Evolutionary conservation across 371 early-diverging fungal species (phyloP).

Genomic region (Blakeslea trispora): DNA sequence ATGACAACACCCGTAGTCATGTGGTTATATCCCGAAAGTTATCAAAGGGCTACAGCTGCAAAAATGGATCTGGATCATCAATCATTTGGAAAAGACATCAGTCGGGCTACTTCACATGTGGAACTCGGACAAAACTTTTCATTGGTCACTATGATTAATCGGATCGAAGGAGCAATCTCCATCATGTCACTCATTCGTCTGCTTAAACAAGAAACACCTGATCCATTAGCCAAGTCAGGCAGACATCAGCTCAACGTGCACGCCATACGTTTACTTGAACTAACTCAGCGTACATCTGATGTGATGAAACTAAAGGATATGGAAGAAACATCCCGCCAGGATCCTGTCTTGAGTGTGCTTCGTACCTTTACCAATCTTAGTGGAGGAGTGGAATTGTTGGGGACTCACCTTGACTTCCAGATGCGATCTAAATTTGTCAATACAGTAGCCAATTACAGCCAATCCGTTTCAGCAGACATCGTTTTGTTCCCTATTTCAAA

Average conservation of each 20-base stretch:
- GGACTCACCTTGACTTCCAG: conserved; percentile 32
- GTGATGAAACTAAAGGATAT: conserved; percentile 72
- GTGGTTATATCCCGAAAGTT: conserved; percentile 60
- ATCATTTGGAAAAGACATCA: background rate
- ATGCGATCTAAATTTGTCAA: conserved; percentile 25
- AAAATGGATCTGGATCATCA: conserved; percentile 14
- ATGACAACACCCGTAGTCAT: conserved; percentile 70
- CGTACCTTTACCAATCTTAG: conserved; percentile 71
- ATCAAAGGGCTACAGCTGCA: conserved; percentile 43
- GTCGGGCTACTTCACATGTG: background rate
- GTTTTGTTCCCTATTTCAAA: conserved; percentile 29
- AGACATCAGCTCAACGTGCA: conserved; percentile 25
- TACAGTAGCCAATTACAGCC: conserved; percentile 18
- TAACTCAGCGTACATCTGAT: conserved; percentile 71
- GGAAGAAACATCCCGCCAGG: conserved; percentile 54
- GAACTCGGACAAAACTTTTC: conserved; percentile 4
- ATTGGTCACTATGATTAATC: conserved; percentile 66
- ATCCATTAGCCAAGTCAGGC: background rate
- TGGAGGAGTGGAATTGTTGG: conserved; percentile 39
- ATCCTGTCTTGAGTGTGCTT: conserved; percentile 76
- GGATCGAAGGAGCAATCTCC: conserved; percentile 67
- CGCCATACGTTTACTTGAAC: conserved; percentile 71
- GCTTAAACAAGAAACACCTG: conserved; percentile 32
- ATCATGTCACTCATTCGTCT: conserved; percentile 73
- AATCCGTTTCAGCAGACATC: conserved; percentile 28